Conservation (phyloP, 1,139 yeast genomes). For the Geotrichum histeridarum region DNA sequence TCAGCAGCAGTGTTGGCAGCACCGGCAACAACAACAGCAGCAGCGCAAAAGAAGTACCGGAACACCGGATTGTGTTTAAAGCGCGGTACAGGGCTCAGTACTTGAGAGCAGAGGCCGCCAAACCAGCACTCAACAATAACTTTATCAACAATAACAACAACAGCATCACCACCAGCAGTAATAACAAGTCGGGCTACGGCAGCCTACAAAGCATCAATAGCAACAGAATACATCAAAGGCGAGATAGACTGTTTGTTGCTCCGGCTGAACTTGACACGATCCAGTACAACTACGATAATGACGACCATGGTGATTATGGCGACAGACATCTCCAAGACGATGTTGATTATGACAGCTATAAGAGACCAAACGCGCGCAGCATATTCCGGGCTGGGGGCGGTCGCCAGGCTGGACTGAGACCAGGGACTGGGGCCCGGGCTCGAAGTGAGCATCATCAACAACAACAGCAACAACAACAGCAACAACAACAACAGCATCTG, state of each 20-base stretch:
- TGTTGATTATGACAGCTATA: no score
- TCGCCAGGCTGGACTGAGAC: neutral
- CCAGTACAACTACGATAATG: neutral
- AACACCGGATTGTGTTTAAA: slow-evolving; percentile 1
- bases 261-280: no score
- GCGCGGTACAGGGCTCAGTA: neutral
- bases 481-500: neutral
- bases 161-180: no score
- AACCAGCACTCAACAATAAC: no score
- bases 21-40: neutral
- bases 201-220: no score
- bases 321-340: neutral
- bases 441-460: neutral
- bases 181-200: no score
- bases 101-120: neutral
- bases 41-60: neutral
- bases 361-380: no score
- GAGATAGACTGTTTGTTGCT: no score
- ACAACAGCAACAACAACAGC: neutral
- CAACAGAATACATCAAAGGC: no score
- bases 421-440: no score
- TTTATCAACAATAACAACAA: no score
- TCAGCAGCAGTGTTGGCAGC: neutral
- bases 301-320: neutral
- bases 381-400: neutral